Evolutionary conservation across 768 basidiomycete genomes (phyloP).

Genomic region (Psilocybe cubensis): DNA sequence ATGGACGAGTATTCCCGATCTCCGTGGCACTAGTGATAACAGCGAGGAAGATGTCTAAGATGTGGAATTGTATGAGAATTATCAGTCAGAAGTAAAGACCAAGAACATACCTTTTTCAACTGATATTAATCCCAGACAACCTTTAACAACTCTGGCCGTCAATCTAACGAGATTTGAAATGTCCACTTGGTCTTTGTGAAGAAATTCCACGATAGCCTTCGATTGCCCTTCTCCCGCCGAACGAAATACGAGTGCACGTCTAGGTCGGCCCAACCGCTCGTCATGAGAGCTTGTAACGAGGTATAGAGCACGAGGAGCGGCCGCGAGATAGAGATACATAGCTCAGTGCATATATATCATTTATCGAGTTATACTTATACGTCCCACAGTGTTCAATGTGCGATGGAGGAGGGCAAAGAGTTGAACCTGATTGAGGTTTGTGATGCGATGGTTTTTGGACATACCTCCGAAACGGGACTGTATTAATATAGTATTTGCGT

Average conservation of each 20-base stretch:
- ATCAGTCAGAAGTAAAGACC: neutral
- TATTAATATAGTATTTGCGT: neutral
- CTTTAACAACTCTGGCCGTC: constrained; percentile 75
- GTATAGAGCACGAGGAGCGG: constrained; percentile 70
- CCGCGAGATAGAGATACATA: constrained; percentile 80
- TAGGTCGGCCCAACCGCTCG: constrained; percentile 61
- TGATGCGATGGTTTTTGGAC: neutral
- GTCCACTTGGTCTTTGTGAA: constrained; percentile 74
- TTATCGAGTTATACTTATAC: neutral
- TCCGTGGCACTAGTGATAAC: constrained; percentile 78
- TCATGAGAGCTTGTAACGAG: constrained; percentile 74
- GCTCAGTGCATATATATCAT: constrained; percentile 1
- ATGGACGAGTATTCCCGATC: constrained; percentile 71
- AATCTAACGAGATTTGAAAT: constrained; percentile 63
- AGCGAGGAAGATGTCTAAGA: constrained; percentile 82
- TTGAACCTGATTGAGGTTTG: neutral
- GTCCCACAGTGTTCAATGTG: neutral
- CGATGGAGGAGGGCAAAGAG: neutral
- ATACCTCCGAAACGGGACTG: neutral
- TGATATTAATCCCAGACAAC: constrained; percentile 82
- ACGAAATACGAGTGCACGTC: constrained; percentile 73
- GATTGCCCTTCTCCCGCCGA: constrained; percentile 52
- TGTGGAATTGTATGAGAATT: constrained; percentile 3
- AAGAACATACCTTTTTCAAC: constrained; percentile 62
- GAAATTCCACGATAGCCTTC: constrained; percentile 87